These are phyloP conservation scores for Adenanthera pavonina DNA, from an alignment of 306 rosid genomes.

Conservation along the genomic window DNA sequence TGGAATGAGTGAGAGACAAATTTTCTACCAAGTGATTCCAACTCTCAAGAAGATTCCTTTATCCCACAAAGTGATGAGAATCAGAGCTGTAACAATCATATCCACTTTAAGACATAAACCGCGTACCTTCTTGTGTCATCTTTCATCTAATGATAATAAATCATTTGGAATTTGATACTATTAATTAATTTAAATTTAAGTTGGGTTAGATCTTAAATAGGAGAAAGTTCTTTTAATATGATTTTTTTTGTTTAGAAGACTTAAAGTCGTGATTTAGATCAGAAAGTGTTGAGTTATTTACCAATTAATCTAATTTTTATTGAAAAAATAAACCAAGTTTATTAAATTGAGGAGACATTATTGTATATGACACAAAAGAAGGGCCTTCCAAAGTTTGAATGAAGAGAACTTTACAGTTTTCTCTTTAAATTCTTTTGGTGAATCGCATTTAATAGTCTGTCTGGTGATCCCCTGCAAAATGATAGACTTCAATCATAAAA, in stretches of 20 bases:
- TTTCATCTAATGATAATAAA: slow-evolving; percentile 41
- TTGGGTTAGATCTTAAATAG: no score
- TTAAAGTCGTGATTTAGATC: no score
- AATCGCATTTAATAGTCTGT: not conserved
- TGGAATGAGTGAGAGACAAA: slow-evolving; percentile 43
- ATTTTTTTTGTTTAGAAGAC: no score
- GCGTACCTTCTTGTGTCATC: slow-evolving; percentile 45
- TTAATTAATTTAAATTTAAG: no score
- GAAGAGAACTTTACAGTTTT: not conserved
- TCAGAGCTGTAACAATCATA: slow-evolving; percentile 55
- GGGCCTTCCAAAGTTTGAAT: slow-evolving; percentile 35
- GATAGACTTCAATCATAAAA: not conserved
- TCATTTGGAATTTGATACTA: no score
- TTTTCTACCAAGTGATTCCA: slow-evolving; percentile 50
- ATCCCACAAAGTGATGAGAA: slow-evolving; percentile 48
- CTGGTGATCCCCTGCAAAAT: slow-evolving; percentile 10
- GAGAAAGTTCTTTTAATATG: no score
- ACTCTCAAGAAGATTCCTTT: slow-evolving; percentile 53
- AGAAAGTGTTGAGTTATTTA: no score
- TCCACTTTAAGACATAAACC: slow-evolving; percentile 52
- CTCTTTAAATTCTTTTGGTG: not conserved
- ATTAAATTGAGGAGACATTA: not conserved
- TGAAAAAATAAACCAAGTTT: no score
- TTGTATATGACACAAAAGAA: slow-evolving; percentile 28
- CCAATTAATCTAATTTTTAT: no score